A percentile compares a stretch with the other conserved stretches of the same genome.
phyloP scores from a whole-genome alignment of 2,329 filamentous ascomycete species.

The Verticillium dahliae region DNA sequence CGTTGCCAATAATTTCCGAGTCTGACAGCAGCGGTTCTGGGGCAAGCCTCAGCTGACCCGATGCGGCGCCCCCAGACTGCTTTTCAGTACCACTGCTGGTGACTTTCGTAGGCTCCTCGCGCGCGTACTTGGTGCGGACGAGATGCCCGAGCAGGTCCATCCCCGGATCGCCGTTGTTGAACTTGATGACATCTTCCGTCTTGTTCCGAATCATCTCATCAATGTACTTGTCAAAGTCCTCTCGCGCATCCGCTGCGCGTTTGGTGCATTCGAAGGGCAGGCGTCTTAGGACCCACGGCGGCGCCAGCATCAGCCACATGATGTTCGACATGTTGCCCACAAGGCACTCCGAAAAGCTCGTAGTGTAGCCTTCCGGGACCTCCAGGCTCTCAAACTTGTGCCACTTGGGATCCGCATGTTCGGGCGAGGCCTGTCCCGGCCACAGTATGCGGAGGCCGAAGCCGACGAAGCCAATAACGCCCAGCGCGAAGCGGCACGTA shows the following conservation, averaged over 20 bases:
- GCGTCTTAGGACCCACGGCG: slow-evolving; percentile 43
- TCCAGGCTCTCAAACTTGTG: slow-evolving; percentile 41
- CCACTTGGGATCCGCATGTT: slow-evolving; percentile 34
- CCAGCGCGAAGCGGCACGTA: slow-evolving; percentile 55
- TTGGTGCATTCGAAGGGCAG: slow-evolving; percentile 46
- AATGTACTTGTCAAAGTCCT: slow-evolving; percentile 65
- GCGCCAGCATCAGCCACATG: slow-evolving; percentile 53
- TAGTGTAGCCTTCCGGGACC: slow-evolving; percentile 45
- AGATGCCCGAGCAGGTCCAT: slow-evolving; percentile 49
- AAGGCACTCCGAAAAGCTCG: slow-evolving; percentile 62
- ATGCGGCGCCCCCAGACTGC: background rate
- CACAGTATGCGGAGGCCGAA: slow-evolving; percentile 58
- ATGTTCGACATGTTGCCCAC: slow-evolving; percentile 57
- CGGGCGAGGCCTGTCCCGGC: slow-evolving; percentile 52
- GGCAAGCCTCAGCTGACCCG: slow-evolving; percentile 15
- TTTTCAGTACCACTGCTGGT: slow-evolving; percentile 4
- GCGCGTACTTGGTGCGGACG: slow-evolving; percentile 33
- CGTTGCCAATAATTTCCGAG: slow-evolving; percentile 66
- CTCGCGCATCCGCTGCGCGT: slow-evolving; percentile 45
- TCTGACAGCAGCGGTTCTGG: slow-evolving; percentile 37
- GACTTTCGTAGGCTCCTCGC: slow-evolving; percentile 8
- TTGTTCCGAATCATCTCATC: slow-evolving; percentile 61
- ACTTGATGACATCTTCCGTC: slow-evolving; percentile 28
- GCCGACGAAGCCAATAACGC: slow-evolving; percentile 60
- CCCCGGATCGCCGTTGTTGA: slow-evolving; percentile 31